phyloP scores from a whole-genome alignment of 352 stramenopile genomes.

The Pythium aphanidermatum region DNA sequence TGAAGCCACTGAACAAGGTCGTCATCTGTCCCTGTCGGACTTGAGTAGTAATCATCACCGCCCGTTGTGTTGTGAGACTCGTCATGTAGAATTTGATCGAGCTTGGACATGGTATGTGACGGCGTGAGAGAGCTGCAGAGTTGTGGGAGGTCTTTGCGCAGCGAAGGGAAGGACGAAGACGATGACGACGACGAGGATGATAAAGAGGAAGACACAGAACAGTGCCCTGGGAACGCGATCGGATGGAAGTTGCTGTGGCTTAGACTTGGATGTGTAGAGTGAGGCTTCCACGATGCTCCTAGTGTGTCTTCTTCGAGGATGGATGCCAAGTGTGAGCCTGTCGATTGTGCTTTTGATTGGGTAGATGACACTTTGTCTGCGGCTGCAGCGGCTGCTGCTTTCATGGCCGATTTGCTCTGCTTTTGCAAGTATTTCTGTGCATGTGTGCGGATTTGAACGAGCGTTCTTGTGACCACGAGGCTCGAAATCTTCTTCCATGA shows the following conservation, averaged over 20 bases:
- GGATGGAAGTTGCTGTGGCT: conserved; percentile 16
- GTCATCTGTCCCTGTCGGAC: conserved; percentile 43
- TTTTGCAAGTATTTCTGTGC: conserved; percentile 96
- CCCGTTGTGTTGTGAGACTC: conserved; percentile 19
- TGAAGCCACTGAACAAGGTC: conserved; percentile 24
- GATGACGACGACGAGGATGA: not conserved
- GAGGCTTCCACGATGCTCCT: not conserved
- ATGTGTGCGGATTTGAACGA: conserved; percentile 96
- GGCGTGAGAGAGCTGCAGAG: not conserved
- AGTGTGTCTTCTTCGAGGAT: not conserved
- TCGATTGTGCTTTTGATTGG: no score
- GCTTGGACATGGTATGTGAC: conserved; percentile 19
- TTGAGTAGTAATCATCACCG: conserved; percentile 44
- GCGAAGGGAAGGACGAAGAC: conserved; percentile 11
- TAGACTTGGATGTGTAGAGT: not conserved
- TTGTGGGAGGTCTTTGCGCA: conserved; percentile 9
- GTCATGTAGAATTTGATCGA: conserved; percentile 66
- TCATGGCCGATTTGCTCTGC: conserved; percentile 54
- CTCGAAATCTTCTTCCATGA: conserved; percentile 90
- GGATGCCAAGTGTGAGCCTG: no score
- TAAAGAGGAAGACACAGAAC: conserved; percentile 15
- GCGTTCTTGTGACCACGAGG: conserved; percentile 68
- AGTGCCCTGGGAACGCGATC: conserved; percentile 22
- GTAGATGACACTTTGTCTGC: no score
- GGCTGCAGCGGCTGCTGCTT: conserved; percentile 23